A percentile compares a stretch with the other conserved stretches of the same genome.
Conservation (phyloP, 768 basidiomycete genomes). For the Tephrocybe sp. region DNA sequence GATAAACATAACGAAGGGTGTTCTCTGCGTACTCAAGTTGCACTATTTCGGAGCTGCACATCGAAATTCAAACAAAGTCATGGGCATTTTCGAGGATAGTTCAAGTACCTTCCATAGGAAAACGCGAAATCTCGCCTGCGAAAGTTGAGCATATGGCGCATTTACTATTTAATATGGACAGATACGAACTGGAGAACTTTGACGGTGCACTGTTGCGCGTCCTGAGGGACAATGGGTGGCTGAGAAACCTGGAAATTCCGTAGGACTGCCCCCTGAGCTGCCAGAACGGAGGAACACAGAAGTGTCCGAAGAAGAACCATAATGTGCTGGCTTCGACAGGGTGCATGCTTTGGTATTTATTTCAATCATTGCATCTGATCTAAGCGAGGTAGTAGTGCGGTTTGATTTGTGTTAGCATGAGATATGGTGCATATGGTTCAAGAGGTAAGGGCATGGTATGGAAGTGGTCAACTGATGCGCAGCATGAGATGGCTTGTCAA, state of each 20-base stretch:
- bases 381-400: conserved; percentile 2
- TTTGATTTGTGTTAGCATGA: neutral
- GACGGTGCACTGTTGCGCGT: conserved; percentile 60
- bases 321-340: conserved; percentile 5
- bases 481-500: neutral
- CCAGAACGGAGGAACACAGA: conserved; percentile 14
- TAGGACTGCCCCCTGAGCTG: conserved; percentile 46
- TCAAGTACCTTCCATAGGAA: conserved; percentile 61
- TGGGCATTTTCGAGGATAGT: too few relatives aligned
- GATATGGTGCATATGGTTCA: neutral
- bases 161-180: conserved; percentile 1
- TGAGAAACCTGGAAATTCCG: conserved; percentile 70
- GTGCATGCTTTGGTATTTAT: neutral
- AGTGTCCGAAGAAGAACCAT: conserved; percentile 15
- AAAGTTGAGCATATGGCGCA: neutral
- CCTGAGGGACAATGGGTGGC: conserved; percentile 63
- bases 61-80: neutral
- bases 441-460: neutral
- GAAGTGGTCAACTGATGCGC: conserved; percentile 7
- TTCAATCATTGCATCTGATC: neutral
- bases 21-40: conserved; percentile 47
- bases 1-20: neutral
- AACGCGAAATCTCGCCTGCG: conserved; percentile 67
- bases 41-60: conserved; percentile 57
- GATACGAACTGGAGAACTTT: conserved; percentile 57